Evolutionary conservation across 768 basidiomycete genomes (phyloP).

Genomic region (Boletus coccyginus): DNA sequence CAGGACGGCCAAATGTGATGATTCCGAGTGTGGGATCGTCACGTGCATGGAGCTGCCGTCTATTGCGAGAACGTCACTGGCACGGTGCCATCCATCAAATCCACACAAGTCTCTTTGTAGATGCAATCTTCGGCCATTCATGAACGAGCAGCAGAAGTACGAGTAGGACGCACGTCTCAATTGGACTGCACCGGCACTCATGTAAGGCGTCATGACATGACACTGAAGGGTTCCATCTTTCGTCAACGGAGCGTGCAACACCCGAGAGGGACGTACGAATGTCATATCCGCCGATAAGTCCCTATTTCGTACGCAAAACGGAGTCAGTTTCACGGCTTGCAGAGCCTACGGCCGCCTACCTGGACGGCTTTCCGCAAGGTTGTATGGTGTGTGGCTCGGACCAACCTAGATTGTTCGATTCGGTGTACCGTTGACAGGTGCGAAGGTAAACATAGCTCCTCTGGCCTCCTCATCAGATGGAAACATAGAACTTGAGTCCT

Average conservation of each 20-base stretch:
- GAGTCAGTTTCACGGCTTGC: constrained; percentile 40
- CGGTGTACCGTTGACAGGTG: neutral
- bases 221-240: neutral
- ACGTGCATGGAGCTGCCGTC: too few species aligned
- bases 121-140: constrained; percentile 10
- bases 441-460: too few species aligned
- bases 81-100: too few species aligned
- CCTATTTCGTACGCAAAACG: constrained; percentile 36
- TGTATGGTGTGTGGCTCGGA: constrained; percentile 4
- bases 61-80: too few species aligned
- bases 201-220: constrained; percentile 25
- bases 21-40: too few species aligned
- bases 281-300: constrained; percentile 49
- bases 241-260: neutral
- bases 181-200: constrained; percentile 25
- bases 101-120: too few species aligned
- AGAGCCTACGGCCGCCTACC: constrained; percentile 37
- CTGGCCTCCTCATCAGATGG: constrained; percentile 17
- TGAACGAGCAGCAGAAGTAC: neutral
- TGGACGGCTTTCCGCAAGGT: constrained; percentile 36
- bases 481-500: constrained; percentile 17
- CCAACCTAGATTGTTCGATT: neutral
- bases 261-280: constrained; percentile 21
- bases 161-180: constrained; percentile 17
- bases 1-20: too few species aligned